Evolutionary conservation across 768 basidiomycete species (phyloP), one percentile per base, ranked within the genome.

Genomic region (Termitomyces sp.): DNA sequence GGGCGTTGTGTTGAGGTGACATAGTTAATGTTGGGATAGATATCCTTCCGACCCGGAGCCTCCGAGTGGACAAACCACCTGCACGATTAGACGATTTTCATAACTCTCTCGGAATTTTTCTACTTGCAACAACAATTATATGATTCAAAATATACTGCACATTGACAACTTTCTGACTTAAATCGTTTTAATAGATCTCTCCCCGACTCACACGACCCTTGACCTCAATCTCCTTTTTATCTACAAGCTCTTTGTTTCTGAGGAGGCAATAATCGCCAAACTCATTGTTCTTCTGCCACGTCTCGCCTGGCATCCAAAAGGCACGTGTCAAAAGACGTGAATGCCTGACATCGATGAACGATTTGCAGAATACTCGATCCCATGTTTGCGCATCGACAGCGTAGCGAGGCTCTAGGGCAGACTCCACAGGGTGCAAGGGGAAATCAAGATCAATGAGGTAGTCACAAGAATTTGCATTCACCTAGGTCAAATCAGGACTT

Each of bases 221-320:
- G 10, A 74, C 62, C 31, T 66, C 51, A 9, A 55, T 57, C 59
- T 78, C 73, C 62, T 80, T 80, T 52, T 61, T 60, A 1, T 52
- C 59, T 26, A 82, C 71, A 31, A 64, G 68, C 16, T 68, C 73
- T 64, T 70, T 81, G 62, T 92, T 87, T 70, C 79, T 84, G 60
- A 99, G 76, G 60, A 99, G 68, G 69, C 95, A 97, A 69, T 93
- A 97, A 65, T 98, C 92, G 1, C 96, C 96, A 70, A 81, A 97
- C 57, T 80, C 79, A 67, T 96, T 92, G 62, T 72, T 71, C 26
- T 70, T 72, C 61, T 87, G 82, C 87, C 92, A 92, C 58, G 71
- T 72, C 47, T 77, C 69, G 13, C 86, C 83, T 7, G 95, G 96
- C 41, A 90, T 68, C 87, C 90, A 96, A 57, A 98, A 76, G 28